Evolutionary conservation across 2,329 filamentous ascomycete genomes (phyloP).

Genomic region (Exophiala xenobiotica): DNA sequence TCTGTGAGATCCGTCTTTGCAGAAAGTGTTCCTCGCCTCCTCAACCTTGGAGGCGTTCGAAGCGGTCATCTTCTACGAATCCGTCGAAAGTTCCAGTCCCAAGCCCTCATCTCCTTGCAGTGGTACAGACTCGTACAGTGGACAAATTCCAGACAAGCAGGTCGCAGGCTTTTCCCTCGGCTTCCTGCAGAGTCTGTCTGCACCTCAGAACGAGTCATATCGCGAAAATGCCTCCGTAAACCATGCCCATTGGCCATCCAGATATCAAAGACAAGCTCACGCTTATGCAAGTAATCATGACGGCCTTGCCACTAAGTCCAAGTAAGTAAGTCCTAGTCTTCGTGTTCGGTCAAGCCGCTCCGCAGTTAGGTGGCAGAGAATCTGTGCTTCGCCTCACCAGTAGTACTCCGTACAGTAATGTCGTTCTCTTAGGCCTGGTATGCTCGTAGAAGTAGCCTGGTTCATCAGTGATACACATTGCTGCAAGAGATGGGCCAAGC

Average conservation of each 20-base stretch:
- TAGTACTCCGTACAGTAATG: neutral
- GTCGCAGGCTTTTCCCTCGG: neutral
- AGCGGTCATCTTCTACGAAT: neutral
- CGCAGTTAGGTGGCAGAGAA: neutral
- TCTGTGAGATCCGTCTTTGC: too few relatives aligned
- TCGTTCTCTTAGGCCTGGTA: neutral
- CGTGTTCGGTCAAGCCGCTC: constrained; percentile 3
- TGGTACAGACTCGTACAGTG: constrained; percentile 6
- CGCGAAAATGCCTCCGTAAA: neutral
- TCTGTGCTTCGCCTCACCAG: constrained; percentile 17
- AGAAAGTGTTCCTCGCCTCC: neutral
- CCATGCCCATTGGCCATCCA: constrained; percentile 6
- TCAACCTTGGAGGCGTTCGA: neutral
- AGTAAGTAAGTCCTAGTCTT: constrained; percentile 11
- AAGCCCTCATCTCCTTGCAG: neutral
- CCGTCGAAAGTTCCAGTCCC: neutral
- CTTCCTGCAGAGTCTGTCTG: constrained; percentile 1
- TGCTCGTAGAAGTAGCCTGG: neutral
- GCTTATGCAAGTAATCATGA: constrained; percentile 26
- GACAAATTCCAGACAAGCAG: constrained; percentile 5
- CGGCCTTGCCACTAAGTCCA: constrained; percentile 5
- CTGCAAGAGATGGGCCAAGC: too few relatives aligned
- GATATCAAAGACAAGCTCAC: constrained; percentile 15
- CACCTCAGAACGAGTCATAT: constrained; percentile 13
- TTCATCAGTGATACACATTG: neutral